Percentiles rank a stretch among this genome's conserved stretches.
Conservation (phyloP, 2,329 filamentous ascomycete species). For the Thermoascus crustaceus region DNA sequence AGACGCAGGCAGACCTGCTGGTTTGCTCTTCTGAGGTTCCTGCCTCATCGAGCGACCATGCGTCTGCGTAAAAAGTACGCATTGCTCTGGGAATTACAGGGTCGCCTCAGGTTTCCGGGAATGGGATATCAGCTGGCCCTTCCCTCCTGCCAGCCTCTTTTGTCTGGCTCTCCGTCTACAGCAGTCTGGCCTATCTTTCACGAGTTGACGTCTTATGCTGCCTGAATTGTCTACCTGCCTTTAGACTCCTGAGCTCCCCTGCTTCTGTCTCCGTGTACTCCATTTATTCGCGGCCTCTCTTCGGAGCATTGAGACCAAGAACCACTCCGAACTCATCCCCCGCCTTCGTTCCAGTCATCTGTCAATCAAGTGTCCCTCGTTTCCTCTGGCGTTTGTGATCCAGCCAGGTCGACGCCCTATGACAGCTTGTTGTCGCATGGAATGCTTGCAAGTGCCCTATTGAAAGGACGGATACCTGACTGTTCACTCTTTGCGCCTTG, state of each 20-base stretch:
- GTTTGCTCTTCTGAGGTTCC: constrained; percentile 8
- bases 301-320: neutral
- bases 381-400: neutral
- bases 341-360: neutral
- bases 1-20: neutral
- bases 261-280: constrained; percentile 23
- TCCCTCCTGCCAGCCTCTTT: constrained; percentile 5
- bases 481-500: neutral
- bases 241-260: constrained; percentile 14
- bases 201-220: constrained; percentile 13
- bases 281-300: constrained; percentile 19
- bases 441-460: constrained; percentile 1
- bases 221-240: constrained; percentile 22
- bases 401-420: constrained; percentile 1
- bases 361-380: neutral
- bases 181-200: constrained; percentile 1
- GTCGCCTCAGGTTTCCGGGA: constrained; percentile 11
- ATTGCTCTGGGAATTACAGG: constrained; percentile 4
- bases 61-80: constrained; percentile 9
- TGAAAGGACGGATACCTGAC: neutral
- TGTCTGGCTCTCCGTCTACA: constrained; percentile 4
- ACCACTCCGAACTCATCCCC: neutral
- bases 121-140: constrained; percentile 14
- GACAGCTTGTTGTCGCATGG: neutral
- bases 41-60: constrained; percentile 14